Conservation (phyloP, 345 rosid species). For the Salix viminalis region DNA sequence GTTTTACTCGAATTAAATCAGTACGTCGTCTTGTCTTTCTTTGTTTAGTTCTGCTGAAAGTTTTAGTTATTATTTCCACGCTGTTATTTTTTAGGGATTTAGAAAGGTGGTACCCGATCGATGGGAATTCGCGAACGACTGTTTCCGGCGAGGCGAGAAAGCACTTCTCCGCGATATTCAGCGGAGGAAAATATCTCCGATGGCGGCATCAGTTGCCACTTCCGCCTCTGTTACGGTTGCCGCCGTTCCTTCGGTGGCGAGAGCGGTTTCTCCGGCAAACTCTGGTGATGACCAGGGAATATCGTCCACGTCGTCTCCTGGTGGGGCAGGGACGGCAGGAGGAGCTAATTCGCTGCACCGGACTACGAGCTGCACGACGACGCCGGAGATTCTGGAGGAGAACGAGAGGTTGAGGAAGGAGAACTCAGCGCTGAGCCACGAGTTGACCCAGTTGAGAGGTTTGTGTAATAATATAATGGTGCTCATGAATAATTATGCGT, state of each 20-base stretch:
- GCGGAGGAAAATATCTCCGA: conserved; percentile 64
- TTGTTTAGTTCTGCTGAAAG: background rate
- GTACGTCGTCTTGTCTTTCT: background rate
- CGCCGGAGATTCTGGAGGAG: conserved; percentile 72
- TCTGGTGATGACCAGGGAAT: conserved; percentile 53
- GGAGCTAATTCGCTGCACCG: conserved; percentile 17
- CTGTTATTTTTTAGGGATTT: conserved; percentile 53
- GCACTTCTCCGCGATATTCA: conserved; percentile 74
- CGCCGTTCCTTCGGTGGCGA: conserved; percentile 5
- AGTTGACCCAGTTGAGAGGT: conserved; percentile 59
- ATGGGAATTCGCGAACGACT: conserved; percentile 90
- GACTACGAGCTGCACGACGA: conserved; percentile 64
- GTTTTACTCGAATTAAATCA: background rate
- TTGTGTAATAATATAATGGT: conserved; percentile 56
- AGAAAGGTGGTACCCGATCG: conserved; percentile 90
- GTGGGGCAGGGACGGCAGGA: conserved; percentile 13
- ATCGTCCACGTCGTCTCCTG: conserved; percentile 65
- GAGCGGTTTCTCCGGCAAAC: background rate
- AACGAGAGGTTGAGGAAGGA: conserved; percentile 75
- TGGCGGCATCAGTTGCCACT: conserved; percentile 10
- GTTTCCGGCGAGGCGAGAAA: conserved; percentile 74
- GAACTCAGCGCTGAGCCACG: conserved; percentile 57
- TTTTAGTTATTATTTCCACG: background rate
- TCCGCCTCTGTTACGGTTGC: conserved; percentile 22
- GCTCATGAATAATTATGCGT: conserved; percentile 56